phyloP scores from a whole-genome alignment of 2,329 filamentous ascomycete species.

The Macroventuria anomochaeta region DNA sequence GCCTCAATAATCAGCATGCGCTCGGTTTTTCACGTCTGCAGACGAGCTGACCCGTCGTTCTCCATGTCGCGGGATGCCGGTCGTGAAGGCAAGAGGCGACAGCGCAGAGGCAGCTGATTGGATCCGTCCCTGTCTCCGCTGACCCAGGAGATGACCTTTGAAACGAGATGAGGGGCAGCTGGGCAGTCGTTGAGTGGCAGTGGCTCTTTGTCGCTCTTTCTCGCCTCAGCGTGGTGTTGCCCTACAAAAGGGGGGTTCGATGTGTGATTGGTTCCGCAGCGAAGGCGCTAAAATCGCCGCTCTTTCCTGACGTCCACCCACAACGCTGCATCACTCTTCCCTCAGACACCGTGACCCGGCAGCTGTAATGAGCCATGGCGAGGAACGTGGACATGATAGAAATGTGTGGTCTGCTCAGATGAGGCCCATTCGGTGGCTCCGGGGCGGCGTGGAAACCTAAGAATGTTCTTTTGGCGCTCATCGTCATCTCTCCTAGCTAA shows the following conservation, averaged over 20 bases:
- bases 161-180: constrained; percentile 42
- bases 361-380: constrained; percentile 32
- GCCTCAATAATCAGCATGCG: background rate
- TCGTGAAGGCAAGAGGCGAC: constrained; percentile 30
- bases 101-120: constrained; percentile 32
- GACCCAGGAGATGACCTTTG: constrained; percentile 13
- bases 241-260: constrained; percentile 21
- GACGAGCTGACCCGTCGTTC: constrained; percentile 22
- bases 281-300: constrained; percentile 30
- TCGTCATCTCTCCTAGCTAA: constrained; percentile 21
- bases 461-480: constrained; percentile 23
- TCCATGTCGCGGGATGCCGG: constrained; percentile 22
- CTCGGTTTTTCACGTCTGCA: background rate
- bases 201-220: constrained; percentile 16
- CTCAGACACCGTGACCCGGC: constrained; percentile 24
- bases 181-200: constrained; percentile 31
- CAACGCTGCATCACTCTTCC: constrained; percentile 32
- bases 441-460: constrained; percentile 16
- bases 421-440: constrained; percentile 14
- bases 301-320: constrained; percentile 39
- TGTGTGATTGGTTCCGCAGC: constrained; percentile 31
- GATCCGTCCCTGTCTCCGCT: constrained; percentile 14
- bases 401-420: constrained; percentile 25
- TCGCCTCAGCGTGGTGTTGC: constrained; percentile 22
- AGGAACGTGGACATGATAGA: constrained; percentile 9